Conservation (phyloP, 805 yeast species). For the Debaryomyces hansenii region DNA sequence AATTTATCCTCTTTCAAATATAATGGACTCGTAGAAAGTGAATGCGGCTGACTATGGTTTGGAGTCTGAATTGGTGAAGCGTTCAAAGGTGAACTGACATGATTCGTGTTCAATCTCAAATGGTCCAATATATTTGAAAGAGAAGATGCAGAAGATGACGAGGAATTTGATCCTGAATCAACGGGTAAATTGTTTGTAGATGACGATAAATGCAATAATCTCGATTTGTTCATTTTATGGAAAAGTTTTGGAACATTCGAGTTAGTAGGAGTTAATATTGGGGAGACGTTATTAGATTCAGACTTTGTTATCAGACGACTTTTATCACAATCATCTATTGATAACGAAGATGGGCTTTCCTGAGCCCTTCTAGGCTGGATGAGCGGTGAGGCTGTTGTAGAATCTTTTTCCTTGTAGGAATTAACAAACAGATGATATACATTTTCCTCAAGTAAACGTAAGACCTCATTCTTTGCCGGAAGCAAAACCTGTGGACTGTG, state of each 20-base stretch:
- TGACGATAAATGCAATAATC: constrained; percentile 5
- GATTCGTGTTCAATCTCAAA: constrained; percentile 7
- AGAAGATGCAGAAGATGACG: constrained; percentile 7
- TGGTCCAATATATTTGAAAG: constrained; percentile 15
- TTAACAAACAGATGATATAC: constrained; percentile 23
- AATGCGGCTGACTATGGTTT: neutral
- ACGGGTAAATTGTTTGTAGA: neutral
- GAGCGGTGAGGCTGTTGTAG: constrained; percentile 2
- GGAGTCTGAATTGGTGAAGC: neutral
- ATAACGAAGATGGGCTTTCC: neutral
- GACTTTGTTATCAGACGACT: neutral
- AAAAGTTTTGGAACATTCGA: constrained; percentile 1
- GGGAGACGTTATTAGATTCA: constrained; percentile 1
- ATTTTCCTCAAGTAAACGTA: constrained; percentile 35
- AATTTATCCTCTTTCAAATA: neutral
- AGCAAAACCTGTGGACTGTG: constrained; percentile 27
- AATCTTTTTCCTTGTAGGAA: constrained; percentile 3
- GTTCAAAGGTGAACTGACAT: constrained; percentile 1
- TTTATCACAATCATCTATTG: neutral
- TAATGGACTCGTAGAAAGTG: neutral
- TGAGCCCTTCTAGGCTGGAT: neutral
- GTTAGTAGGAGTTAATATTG: constrained; percentile 5
- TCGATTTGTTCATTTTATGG: constrained; percentile 5
- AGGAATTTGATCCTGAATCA: constrained; percentile 1
- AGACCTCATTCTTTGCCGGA: constrained; percentile 30